These are phyloP conservation scores for Daedalea quercina DNA, from an alignment of 768 basidiomycete genomes.

Conservation along the genomic window DNA sequence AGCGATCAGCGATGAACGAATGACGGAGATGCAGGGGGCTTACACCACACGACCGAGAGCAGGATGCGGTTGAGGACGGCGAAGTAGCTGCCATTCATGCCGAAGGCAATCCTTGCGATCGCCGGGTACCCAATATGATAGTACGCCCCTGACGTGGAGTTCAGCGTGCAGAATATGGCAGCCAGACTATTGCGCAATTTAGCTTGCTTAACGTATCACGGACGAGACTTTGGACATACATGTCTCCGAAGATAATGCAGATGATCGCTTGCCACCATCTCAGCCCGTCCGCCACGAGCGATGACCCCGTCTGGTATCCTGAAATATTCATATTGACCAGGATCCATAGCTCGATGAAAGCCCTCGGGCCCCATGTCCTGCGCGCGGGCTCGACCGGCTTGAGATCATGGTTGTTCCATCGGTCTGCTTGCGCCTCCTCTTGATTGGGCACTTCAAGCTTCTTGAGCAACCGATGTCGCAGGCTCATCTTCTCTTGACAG, in stretches of 20 bases:
- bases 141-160: slow-evolving; percentile 13
- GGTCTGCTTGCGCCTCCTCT: slow-evolving; percentile 3
- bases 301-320: slow-evolving; percentile 14
- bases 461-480: neutral
- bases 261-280: slow-evolving; percentile 16
- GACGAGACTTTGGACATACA: slow-evolving; percentile 5
- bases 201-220: neutral
- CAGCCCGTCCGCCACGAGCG: slow-evolving; percentile 12
- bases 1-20: neutral
- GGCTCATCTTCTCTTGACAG: neutral
- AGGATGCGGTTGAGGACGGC: slow-evolving; percentile 15
- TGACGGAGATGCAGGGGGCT: neutral
- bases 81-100: slow-evolving; percentile 15
- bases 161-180: slow-evolving; percentile 4
- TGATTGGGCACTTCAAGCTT: slow-evolving; percentile 10
- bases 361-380: slow-evolving; percentile 15
- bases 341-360: slow-evolving; percentile 16
- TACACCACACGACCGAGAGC: slow-evolving; percentile 17
- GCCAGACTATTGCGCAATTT: neutral
- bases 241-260: slow-evolving; percentile 12
- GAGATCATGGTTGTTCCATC: slow-evolving; percentile 18
- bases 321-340: slow-evolving; percentile 15
- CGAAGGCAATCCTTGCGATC: slow-evolving; percentile 13
- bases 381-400: slow-evolving; percentile 16
- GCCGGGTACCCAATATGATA: slow-evolving; percentile 16